Base-by-base conservation (phyloP, 2,329 filamentous ascomycete genomes). In the Colletotrichum orbiculare region DNA sequence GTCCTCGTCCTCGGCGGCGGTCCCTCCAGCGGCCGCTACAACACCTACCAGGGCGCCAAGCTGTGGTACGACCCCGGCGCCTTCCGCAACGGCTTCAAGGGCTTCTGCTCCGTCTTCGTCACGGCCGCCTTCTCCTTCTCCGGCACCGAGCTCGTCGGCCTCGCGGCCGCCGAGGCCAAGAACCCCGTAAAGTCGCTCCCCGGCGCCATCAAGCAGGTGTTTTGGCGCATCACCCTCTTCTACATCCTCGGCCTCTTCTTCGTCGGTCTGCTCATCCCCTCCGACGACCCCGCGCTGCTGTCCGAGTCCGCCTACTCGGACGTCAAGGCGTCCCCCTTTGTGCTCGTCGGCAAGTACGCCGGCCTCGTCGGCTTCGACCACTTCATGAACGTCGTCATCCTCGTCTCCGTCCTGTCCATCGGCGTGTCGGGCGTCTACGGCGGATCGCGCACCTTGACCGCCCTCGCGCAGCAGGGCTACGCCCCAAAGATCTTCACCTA, bases 201-300 rank as follows among this genome's bases (percentile, higher is more conserved):
- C 0, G 89, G 88, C 13, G 92, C 93, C 2, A 88, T 94, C 70
- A 95, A 94, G 81, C 92, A 95, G 76, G 91, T 84, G 34, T 84
- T 83, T 69, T 83, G 81, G 82, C 80, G 82, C 72, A 82, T 84
- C 68, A 81, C 80, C 13, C 73, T 83, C 64, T 84, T 84, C 71
- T 85, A 84, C 69, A 74, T 84, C 38, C 67, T 85, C 0, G 81
- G 81, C 33, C 78, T 84, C 17, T 80, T 81, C 65, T 81, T 83
- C 47, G 77, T 84, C 49, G 82, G 82, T 13, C 73, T 85, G 8
- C 72, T 83, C 6, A 74, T 84, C 62, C 75, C 77, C 50, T 78
- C 78, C 17, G 73, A 78, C 33, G 82, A 85, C 69, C 59, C 71
- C 0, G 74, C 75, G n/a, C 79, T 88, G 10, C 77, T 87, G 35